Evolutionary conservation across 306 rosid genomes (phyloP).

Genomic region (Vicia faba): DNA sequence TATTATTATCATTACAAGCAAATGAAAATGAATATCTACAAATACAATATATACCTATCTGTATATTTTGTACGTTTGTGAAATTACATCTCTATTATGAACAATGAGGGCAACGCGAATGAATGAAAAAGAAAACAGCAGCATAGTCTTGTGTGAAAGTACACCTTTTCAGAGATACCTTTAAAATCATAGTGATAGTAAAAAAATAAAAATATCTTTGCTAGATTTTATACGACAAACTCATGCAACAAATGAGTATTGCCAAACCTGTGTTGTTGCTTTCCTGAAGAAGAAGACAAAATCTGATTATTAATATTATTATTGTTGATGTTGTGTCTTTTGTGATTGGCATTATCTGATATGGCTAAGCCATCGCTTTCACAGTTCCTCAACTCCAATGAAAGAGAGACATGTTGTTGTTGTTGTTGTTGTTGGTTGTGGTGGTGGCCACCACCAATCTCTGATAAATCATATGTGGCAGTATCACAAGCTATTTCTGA

Average conservation of each 20-base stretch:
- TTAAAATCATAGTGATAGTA: not conserved
- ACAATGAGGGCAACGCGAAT: conserved; percentile 47
- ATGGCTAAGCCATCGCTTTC: conserved; percentile 60
- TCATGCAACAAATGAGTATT: conserved; percentile 70
- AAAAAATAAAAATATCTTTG: conserved; percentile 14
- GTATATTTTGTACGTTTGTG: conserved; percentile 49
- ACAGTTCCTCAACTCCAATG: conserved; percentile 78
- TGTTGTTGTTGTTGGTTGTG: conserved; percentile 28
- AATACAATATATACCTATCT: conserved; percentile 39
- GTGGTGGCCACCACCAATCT: conserved; percentile 57
- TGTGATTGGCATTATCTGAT: conserved; percentile 46
- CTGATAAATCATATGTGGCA: conserved; percentile 53
- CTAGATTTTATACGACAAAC: conserved; percentile 60
- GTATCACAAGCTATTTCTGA: conserved; percentile 37
- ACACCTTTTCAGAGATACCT: conserved; percentile 27
- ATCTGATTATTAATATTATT: conserved; percentile 34
- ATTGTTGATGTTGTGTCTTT: conserved; percentile 20
- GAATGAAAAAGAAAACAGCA: conserved; percentile 38
- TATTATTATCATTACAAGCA: too few relatives aligned
- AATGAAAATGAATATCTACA: conserved; percentile 46
- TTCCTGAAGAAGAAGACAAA: conserved; percentile 48
- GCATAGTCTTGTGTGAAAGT: conserved; percentile 27
- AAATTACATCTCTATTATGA: conserved; percentile 43
- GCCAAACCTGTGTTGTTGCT: conserved; percentile 71
- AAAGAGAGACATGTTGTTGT: conserved; percentile 57